Percentiles rank a stretch among this genome's conserved stretches.
Conservation (phyloP, 2,329 filamentous ascomycete genomes). For the Penicillium italicum region DNA sequence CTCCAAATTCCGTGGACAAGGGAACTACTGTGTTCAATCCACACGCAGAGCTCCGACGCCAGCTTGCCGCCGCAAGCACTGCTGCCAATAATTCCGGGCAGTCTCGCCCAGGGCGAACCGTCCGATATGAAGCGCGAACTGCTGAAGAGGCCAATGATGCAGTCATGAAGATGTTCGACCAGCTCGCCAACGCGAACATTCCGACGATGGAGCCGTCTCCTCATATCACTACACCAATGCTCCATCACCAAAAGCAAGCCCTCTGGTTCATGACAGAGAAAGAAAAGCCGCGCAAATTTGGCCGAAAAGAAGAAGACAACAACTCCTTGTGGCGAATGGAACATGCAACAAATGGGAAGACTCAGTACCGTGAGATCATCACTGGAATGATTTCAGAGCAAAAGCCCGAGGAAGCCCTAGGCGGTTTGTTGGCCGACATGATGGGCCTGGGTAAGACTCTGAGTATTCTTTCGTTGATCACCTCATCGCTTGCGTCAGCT, state of each 20-base stretch:
- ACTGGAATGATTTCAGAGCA: constrained; percentile 63
- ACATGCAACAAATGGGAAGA: constrained; percentile 54
- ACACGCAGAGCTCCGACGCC: constrained; percentile 54
- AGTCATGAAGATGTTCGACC: constrained; percentile 83
- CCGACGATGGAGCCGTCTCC: constrained; percentile 66
- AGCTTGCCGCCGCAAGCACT: constrained; percentile 35
- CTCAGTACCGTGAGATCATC: constrained; percentile 76
- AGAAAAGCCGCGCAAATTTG: constrained; percentile 63
- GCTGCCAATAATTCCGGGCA: constrained; percentile 15
- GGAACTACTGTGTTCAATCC: constrained; percentile 75
- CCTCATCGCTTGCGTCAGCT: constrained; percentile 62
- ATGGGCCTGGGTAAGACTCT: constrained; percentile 88
- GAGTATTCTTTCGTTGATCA: constrained; percentile 76
- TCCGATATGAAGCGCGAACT: constrained; percentile 55
- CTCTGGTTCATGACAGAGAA: constrained; percentile 79
- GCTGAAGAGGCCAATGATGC: constrained; percentile 84
- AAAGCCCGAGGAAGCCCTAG: constrained; percentile 63
- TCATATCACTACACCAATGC: constrained; percentile 63
- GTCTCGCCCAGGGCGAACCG: constrained; percentile 20
- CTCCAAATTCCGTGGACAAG: constrained; percentile 62
- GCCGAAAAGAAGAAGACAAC: constrained; percentile 57
- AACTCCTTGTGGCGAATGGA: constrained; percentile 75
- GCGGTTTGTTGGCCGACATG: constrained; percentile 77
- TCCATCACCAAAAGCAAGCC: constrained; percentile 86
- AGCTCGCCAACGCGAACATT: constrained; percentile 70